phyloP scores from a whole-genome alignment of 768 basidiomycete genomes.

The Pisolithus microcarpus region DNA sequence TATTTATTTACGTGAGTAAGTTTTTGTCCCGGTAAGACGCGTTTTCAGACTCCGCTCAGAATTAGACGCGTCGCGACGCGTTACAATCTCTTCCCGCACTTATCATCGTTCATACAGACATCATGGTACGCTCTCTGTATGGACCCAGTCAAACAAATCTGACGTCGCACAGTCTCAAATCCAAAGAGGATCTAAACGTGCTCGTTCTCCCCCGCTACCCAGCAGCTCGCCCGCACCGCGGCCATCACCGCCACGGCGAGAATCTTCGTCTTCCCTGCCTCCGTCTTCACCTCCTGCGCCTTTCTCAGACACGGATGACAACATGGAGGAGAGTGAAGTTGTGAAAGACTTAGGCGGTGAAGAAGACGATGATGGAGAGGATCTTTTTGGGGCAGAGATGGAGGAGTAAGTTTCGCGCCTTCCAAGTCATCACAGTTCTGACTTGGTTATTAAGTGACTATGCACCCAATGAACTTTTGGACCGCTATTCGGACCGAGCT shows the following conservation, averaged over 20 bases:
- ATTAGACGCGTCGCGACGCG: constrained; percentile 43
- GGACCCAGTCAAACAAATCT: background rate
- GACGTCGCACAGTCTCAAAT: constrained; percentile 29
- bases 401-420: constrained; percentile 50
- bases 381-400: constrained; percentile 79
- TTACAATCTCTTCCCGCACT: constrained; percentile 12
- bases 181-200: constrained; percentile 55
- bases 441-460: constrained; percentile 58
- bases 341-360: constrained; percentile 61
- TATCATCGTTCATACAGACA: constrained; percentile 5
- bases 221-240: constrained; percentile 39
- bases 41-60: constrained; percentile 38
- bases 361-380: constrained; percentile 80
- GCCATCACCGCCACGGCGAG: constrained; percentile 42
- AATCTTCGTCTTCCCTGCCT: constrained; percentile 70
- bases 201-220: constrained; percentile 48
- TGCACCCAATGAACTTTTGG: constrained; percentile 71
- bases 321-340: constrained; percentile 61
- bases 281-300: constrained; percentile 79
- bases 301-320: constrained; percentile 85
- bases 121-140: constrained; percentile 31
- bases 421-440: constrained; percentile 6
- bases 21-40: constrained; percentile 14
- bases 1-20: background rate
- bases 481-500: constrained; percentile 80